Evolutionary conservation across 352 stramenopile genomes (phyloP).

Genomic region (Pythium vanterpoolii): DNA sequence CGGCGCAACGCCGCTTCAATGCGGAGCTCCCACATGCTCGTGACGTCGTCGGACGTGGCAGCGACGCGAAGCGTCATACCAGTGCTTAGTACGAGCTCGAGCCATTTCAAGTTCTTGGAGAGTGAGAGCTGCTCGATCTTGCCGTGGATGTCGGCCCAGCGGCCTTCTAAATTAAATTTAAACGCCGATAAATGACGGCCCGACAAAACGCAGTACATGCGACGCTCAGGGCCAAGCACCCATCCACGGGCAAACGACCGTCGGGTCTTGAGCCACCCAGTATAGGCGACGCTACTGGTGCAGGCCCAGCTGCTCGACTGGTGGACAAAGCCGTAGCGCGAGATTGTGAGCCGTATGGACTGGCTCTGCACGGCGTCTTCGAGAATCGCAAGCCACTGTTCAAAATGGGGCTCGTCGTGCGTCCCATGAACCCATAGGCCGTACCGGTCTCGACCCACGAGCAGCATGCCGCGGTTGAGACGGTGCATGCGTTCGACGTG

Average conservation of each 20-base stretch:
- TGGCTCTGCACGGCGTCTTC: constrained; percentile 15
- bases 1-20: constrained; percentile 14
- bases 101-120: constrained; percentile 16
- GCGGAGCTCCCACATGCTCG: constrained; percentile 9
- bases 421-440: constrained; percentile 37
- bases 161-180: constrained; percentile 38
- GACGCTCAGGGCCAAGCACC: constrained; percentile 15
- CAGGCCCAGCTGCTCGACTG: constrained; percentile 7
- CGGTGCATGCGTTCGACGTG: constrained; percentile 39
- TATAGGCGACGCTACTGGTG: constrained; percentile 9
- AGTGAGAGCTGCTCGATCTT: constrained; percentile 17
- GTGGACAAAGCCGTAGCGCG: constrained; percentile 16
- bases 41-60: constrained; percentile 1
- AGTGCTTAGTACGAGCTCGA: constrained; percentile 25
- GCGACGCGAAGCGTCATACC: constrained; percentile 1
- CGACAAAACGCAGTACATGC: constrained; percentile 38
- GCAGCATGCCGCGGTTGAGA: constrained; percentile 39
- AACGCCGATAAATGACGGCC: constrained; percentile 31
- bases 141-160: constrained; percentile 33
- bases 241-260: constrained; percentile 14
- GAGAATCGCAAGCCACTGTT: constrained; percentile 36
- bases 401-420: constrained; percentile 31
- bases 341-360: constrained; percentile 7
- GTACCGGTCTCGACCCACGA: constrained; percentile 27
- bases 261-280: constrained; percentile 31